phyloP scores from a whole-genome alignment of 257 asterid genomes.

The Pogostemon cablin region DNA sequence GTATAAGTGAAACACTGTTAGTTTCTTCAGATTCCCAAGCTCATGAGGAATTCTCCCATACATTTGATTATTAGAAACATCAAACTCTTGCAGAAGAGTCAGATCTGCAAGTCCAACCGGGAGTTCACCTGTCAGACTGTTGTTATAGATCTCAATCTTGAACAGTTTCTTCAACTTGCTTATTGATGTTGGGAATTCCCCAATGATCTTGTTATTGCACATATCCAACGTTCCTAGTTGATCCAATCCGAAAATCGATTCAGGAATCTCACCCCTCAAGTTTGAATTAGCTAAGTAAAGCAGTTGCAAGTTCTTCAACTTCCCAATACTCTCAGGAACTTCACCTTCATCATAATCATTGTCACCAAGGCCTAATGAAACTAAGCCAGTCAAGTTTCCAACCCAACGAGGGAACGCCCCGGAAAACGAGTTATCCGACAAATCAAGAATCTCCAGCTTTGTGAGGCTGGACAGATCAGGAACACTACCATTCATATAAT shows the following conservation, averaged over 20 bases:
- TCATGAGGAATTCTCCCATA: conserved; percentile 60
- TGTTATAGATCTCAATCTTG: conserved; percentile 72
- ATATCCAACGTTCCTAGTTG: conserved; percentile 74
- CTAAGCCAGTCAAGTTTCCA: conserved; percentile 61
- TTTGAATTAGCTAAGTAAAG: conserved; percentile 69
- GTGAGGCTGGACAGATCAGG: conserved; percentile 67
- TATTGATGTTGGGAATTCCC: conserved; percentile 63
- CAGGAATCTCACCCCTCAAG: conserved; percentile 71
- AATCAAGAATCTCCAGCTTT: conserved; percentile 63
- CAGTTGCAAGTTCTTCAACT: conserved; percentile 66
- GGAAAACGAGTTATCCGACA: conserved; percentile 70
- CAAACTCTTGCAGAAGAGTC: conserved; percentile 72
- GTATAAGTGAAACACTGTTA: conserved; percentile 68
- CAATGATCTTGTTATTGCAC: conserved; percentile 65
- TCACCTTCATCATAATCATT: conserved; percentile 63
- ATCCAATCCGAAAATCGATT: conserved; percentile 65
- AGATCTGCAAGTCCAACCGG: conserved; percentile 67
- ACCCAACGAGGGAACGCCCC: conserved; percentile 84
- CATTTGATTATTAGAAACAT: conserved; percentile 76
- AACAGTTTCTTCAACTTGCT: conserved; percentile 57
- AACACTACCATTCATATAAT: conserved; percentile 68
- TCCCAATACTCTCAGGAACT: conserved; percentile 68
- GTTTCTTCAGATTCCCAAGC: conserved; percentile 59
- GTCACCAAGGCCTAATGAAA: conserved; percentile 69
- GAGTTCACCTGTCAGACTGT: conserved; percentile 75